Evolutionary conservation across 352 stramenopile genomes (phyloP).

Genomic region (Phytopythium boreale): DNA sequence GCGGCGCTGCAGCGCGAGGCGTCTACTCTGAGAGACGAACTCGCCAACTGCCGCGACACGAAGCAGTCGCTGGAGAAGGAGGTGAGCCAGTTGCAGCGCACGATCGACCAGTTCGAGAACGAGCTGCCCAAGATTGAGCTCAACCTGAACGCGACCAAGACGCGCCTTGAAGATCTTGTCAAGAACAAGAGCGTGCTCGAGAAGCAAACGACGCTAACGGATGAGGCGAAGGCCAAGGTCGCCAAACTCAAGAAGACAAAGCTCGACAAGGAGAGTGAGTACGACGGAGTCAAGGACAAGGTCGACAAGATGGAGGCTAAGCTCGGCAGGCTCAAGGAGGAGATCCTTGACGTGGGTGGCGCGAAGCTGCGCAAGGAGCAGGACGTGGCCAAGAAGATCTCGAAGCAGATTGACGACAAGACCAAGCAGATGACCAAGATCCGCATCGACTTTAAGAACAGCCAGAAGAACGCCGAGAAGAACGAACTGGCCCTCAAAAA

Average conservation of each 20-base stretch:
- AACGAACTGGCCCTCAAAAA: slow-evolving; percentile 56
- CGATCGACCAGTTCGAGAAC: slow-evolving; percentile 88
- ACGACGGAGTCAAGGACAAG: slow-evolving; percentile 52
- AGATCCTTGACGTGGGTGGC: slow-evolving; percentile 95
- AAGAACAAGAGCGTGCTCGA: slow-evolving; percentile 71
- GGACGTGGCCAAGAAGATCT: slow-evolving; percentile 79
- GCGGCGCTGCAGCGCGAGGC: slow-evolving; percentile 55
- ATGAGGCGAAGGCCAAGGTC: slow-evolving; percentile 86
- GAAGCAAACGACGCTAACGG: slow-evolving; percentile 85
- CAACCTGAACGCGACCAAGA: slow-evolving; percentile 68
- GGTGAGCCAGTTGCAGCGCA: slow-evolving; percentile 75
- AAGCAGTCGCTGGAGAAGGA: slow-evolving; percentile 83
- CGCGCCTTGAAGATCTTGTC: slow-evolving; percentile 53
- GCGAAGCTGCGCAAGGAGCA: slow-evolving; percentile 94
- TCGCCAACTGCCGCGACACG: slow-evolving; percentile 58
- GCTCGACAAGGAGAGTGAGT: slow-evolving; percentile 88
- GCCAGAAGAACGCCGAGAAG: slow-evolving; percentile 79
- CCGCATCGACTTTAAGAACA: slow-evolving; percentile 79
- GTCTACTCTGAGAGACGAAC: slow-evolving; percentile 37
- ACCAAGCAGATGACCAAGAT: slow-evolving; percentile 88
- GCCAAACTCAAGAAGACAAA: slow-evolving; percentile 83
- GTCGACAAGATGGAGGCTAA: slow-evolving; percentile 71
- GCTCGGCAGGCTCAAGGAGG: slow-evolving; percentile 91
- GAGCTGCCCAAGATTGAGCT: slow-evolving; percentile 91
- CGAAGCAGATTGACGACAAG: slow-evolving; percentile 84